Evolutionary conservation across 2,329 filamentous ascomycete species (phyloP).

Genomic region (Penicillium sp.): DNA sequence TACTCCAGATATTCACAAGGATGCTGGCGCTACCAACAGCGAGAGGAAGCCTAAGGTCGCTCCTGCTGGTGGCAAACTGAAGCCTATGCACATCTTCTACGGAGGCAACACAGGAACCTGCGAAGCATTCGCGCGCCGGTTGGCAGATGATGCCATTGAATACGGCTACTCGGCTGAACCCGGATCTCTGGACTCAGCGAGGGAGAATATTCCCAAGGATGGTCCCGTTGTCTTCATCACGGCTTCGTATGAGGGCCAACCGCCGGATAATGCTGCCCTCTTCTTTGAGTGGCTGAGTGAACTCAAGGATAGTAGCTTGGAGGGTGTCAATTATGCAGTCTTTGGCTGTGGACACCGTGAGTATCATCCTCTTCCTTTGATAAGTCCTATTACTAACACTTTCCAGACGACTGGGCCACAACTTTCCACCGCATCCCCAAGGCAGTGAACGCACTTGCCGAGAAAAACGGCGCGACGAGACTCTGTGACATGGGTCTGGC

Average conservation of each 20-base stretch:
- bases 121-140: slow-evolving; percentile 63
- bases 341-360: slow-evolving; percentile 64
- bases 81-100: slow-evolving; percentile 65
- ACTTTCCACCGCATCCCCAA: slow-evolving; percentile 69
- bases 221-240: slow-evolving; percentile 66
- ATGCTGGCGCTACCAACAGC: slow-evolving; percentile 12
- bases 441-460: slow-evolving; percentile 57
- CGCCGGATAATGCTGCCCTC: slow-evolving; percentile 67
- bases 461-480: slow-evolving; percentile 49
- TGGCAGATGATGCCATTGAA: slow-evolving; percentile 58
- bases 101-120: slow-evolving; percentile 75
- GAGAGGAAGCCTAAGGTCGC: slow-evolving; percentile 21
- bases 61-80: slow-evolving; percentile 25
- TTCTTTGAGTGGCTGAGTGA: slow-evolving; percentile 67
- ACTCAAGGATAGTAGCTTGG: slow-evolving; percentile 51
- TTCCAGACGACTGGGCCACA: slow-evolving; percentile 44
- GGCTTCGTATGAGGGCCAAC: slow-evolving; percentile 71
- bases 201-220: slow-evolving; percentile 58
- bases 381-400: not conserved
- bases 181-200: slow-evolving; percentile 61
- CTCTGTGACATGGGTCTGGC: slow-evolving; percentile 55
- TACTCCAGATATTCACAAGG: slow-evolving; percentile 8
- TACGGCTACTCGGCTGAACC: slow-evolving; percentile 61
- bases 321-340: slow-evolving; percentile 62
- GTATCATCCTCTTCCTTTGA: slow-evolving; percentile 2